Evolutionary conservation across 495 filamentous ascomycete genomes (phyloP).

Genomic region (Lepidopterella palustris): DNA sequence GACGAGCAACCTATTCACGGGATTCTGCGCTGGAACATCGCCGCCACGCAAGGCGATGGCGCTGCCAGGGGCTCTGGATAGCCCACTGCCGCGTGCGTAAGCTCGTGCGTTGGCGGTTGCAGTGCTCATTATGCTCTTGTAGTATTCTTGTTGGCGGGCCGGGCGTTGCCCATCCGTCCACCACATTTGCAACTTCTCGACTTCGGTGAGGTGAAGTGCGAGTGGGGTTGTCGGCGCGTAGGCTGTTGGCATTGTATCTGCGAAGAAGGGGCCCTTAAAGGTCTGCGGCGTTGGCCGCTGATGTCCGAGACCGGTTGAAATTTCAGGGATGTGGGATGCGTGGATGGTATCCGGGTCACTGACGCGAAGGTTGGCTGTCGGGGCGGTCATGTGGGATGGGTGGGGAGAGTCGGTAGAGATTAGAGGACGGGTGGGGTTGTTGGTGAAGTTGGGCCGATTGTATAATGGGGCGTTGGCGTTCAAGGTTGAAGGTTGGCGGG

Average conservation of each 20-base stretch:
- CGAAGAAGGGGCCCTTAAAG: slow-evolving; percentile 31
- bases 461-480: slow-evolving; percentile 22
- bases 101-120: background rate
- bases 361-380: slow-evolving; percentile 6
- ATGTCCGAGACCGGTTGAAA: slow-evolving; percentile 11
- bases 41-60: background rate
- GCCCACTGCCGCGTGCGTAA: background rate
- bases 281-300: slow-evolving; percentile 23
- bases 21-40: background rate
- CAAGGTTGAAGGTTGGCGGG: slow-evolving; percentile 10
- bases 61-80: background rate
- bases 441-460: background rate
- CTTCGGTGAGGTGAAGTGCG: slow-evolving; percentile 2
- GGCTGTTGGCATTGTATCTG: slow-evolving; percentile 15
- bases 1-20: slow-evolving; percentile 11
- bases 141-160: slow-evolving; percentile 29
- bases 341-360: slow-evolving; percentile 20
- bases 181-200: slow-evolving; percentile 30
- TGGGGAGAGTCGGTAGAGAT: background rate
- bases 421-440: background rate
- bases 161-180: slow-evolving; percentile 30
- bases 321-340: slow-evolving; percentile 1
- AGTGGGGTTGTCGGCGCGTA: slow-evolving; percentile 9
- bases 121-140: slow-evolving; percentile 21
- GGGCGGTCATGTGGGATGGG: background rate